Base-by-base conservation (phyloP, 2,329 filamentous ascomycete species). In the Waltergamsia citrina region DNA sequence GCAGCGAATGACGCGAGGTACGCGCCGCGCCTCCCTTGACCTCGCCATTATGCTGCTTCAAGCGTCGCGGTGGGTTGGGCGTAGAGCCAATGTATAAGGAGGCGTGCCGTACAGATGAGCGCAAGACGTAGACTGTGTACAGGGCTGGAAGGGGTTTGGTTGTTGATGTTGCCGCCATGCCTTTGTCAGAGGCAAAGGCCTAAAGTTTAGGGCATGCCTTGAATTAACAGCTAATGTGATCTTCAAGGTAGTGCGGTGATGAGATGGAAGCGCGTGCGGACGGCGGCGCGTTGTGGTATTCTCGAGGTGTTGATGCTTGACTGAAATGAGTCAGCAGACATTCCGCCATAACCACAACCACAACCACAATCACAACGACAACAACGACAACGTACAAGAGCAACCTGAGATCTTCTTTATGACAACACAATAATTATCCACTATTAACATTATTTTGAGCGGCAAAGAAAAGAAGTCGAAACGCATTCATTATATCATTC, bases 61-160 rank as follows among this genome's bases (percentile, higher is more conserved):
- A 68, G 11, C 92, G 82, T 38, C 90, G 74, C 2, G 78, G 77
- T 27, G 92, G 90, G 50, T 95, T 78, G 0, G 88, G 88, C 1
- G 92, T 96, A 28, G 85, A 94, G 34, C 92, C 92, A 35, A 96
- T 81, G 57, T 98, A 98, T 19, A 90, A 69, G 3, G 72, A 76
- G 19, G 72, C 69, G 50, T 77, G 78, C 29, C 75, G 71, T 8
- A 87, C 70, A 1, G 80, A 87, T 0, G 90, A 95, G 15, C 88
- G 81, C 23, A 96, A 73, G 12, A 96, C 73, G 54, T 98, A 96
- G 52, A 92, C 93, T 45, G 85, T 86, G 53, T 96, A 96, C 43
- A 95, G 81, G 2, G 88, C 80, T 8, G 90, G 90, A 16, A 96
- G 85, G 1, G 69, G 78, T 67, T 73, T 12, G 18, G 27, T 19